These are phyloP conservation scores for Arabidopsis hybrid DNA, from an alignment of 441 rosid genomes.

Conservation along the genomic window DNA sequence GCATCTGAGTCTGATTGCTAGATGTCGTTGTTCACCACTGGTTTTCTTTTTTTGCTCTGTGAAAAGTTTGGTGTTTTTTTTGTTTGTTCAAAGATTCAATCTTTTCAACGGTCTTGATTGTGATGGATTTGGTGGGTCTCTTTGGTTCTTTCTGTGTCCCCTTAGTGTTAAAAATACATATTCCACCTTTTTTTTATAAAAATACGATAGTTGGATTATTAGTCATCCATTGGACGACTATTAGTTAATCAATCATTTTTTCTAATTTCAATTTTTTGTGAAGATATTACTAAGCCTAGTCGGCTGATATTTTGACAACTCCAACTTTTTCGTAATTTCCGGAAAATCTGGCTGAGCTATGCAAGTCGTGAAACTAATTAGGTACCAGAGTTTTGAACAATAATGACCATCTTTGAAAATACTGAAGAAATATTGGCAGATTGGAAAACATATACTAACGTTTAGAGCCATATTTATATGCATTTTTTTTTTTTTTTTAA, in stretches of 20 bases:
- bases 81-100: constrained; percentile 37
- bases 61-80: background rate
- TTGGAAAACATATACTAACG: background rate
- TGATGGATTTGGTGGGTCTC: constrained; percentile 42
- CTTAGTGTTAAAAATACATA: constrained; percentile 38
- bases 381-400: background rate
- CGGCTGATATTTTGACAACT: constrained; percentile 12
- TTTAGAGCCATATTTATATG: background rate
- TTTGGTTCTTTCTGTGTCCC: constrained; percentile 29
- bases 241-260: constrained; percentile 1
- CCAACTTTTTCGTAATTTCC: background rate
- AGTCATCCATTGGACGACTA: constrained; percentile 29
- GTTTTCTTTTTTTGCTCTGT: constrained; percentile 35
- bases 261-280: background rate
- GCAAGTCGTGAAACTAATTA: background rate
- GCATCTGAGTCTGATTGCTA: constrained; percentile 36
- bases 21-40: constrained; percentile 42
- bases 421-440: constrained; percentile 1
- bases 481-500: no score
- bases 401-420: background rate
- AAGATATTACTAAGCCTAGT: constrained; percentile 4
- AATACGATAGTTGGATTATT: constrained; percentile 22
- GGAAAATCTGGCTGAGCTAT: background rate
- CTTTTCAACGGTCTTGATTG: constrained; percentile 45
- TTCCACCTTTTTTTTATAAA: constrained; percentile 27